phyloP scores from a whole-genome alignment of 305 asterid genomes.

The Fraxinus floribunda region DNA sequence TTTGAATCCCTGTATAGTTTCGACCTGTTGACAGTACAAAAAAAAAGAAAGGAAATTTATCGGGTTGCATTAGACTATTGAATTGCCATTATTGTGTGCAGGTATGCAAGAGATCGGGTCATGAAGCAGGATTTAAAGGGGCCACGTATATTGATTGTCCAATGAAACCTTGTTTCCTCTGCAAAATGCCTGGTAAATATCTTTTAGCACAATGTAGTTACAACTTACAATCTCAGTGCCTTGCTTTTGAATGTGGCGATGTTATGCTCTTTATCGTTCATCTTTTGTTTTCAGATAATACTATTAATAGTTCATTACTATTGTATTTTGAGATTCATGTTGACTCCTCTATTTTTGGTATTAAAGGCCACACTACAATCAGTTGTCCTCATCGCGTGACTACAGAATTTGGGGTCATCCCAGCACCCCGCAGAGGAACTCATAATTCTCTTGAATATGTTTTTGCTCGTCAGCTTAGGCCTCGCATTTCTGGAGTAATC shows the following conservation, averaged over 20 bases:
- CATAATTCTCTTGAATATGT: constrained; percentile 65
- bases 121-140: constrained; percentile 93
- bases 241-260: not conserved
- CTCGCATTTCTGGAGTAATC: constrained; percentile 51
- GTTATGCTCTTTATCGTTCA: not conserved
- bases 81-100: constrained; percentile 15
- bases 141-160: constrained; percentile 98
- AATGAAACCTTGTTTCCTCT: constrained; percentile 97
- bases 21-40: not conserved
- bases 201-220: not conserved
- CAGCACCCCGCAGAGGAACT: constrained; percentile 58
- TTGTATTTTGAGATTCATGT: not conserved
- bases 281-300: not conserved
- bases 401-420: constrained; percentile 75
- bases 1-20: not conserved
- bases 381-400: constrained; percentile 89
- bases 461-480: constrained; percentile 74
- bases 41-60: not conserved
- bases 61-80: not conserved
- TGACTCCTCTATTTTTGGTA: constrained; percentile 20
- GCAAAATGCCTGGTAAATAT: constrained; percentile 84
- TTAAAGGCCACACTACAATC: constrained; percentile 90
- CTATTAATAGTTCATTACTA: not conserved
- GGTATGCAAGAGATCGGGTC: constrained; percentile 97
- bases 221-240: not conserved